phyloP scores from a whole-genome alignment of 768 basidiomycete genomes.

The Mycena galericulata region DNA sequence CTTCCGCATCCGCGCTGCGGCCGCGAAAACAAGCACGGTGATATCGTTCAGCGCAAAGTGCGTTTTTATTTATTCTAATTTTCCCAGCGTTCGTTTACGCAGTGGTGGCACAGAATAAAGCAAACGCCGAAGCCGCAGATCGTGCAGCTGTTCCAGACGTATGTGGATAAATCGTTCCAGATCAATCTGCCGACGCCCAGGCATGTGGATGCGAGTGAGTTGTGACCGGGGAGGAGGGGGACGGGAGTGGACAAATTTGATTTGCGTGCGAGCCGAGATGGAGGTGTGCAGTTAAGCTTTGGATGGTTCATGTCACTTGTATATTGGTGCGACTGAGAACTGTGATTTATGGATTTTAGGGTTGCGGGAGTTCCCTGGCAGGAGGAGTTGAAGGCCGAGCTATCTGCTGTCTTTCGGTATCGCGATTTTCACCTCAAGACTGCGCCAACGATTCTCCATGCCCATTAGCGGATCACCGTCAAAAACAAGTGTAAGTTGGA shows the following conservation, averaged over 20 bases:
- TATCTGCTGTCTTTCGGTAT: too few relatives aligned
- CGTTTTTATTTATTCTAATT: neutral
- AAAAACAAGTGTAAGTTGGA: too few relatives aligned
- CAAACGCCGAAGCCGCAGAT: constrained; percentile 24
- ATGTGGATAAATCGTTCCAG: constrained; percentile 22
- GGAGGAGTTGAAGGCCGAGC: too few relatives aligned
- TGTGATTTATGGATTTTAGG: too few relatives aligned
- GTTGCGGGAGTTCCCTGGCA: too few relatives aligned
- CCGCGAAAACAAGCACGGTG: constrained; percentile 26
- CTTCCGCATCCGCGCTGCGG: constrained; percentile 31
- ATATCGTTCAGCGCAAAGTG: constrained; percentile 31
- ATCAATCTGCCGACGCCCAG: constrained; percentile 6
- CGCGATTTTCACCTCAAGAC: too few relatives aligned
- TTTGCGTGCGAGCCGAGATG: too few relatives aligned
- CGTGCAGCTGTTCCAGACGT: constrained; percentile 32
- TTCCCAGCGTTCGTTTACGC: too few relatives aligned
- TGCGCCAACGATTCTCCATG: too few relatives aligned
- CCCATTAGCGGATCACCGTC: too few relatives aligned
- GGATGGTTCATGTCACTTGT: neutral
- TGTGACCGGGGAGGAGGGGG: neutral
- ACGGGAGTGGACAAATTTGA: neutral
- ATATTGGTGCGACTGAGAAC: neutral
- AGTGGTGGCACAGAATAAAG: constrained; percentile 22
- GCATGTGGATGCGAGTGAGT: neutral
- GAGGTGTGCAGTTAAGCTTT: too few relatives aligned